Base-by-base conservation (phyloP, 108 stramenopile species). In the Nitzschia putrida region DNA sequence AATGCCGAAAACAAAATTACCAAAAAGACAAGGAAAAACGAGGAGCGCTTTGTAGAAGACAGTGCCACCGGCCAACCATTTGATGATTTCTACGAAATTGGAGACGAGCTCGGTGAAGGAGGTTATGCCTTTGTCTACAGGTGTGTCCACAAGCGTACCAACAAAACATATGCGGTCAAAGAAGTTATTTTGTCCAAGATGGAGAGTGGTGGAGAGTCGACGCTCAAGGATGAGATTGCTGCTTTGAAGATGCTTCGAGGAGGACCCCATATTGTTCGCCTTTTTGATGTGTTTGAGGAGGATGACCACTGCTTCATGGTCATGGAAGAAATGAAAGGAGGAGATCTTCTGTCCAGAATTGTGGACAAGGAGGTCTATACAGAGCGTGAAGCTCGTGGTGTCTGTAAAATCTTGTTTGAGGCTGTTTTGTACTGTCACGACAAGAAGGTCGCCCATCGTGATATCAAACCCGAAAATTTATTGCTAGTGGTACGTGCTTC, bases 311-410 rank as follows among this genome's bases (percentile, higher is more conserved):
- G 70, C 55, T 85, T 84, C 57, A 80, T 94, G 53, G 79, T 94
- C 7, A 83, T 89, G 74, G 93, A 91, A 58, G 78, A 82, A 51
- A 80, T 88, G 67, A 81, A 78, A 57, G 93, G 93, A 41, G 90
- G 93, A 8, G 96, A 98, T 58, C 64, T 98, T 20, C 91, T 98
- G 50, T 95, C 97, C 63, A 76, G 95, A 21, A 97, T 98, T 69
- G 95, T 93, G 23, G 81, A 90, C 25, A 97, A 96, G 66, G 84
- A 80, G 29, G 84, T 78, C 11, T 97, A 97, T 66, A 95, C 88
- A 50, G 96, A 97, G 67, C 82, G 81, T 8, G 97, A 98, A 78
- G 97, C 97, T 21, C 83, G 95, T 5, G 87, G 94, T 61, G 78
- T 89, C 0, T 93, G 93, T 37, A 80, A 84, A 34, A 78, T 90